These are phyloP conservation scores for Pezicula carpinea DNA, from an alignment of 2,329 filamentous ascomycete genomes.

Conservation along the genomic window DNA sequence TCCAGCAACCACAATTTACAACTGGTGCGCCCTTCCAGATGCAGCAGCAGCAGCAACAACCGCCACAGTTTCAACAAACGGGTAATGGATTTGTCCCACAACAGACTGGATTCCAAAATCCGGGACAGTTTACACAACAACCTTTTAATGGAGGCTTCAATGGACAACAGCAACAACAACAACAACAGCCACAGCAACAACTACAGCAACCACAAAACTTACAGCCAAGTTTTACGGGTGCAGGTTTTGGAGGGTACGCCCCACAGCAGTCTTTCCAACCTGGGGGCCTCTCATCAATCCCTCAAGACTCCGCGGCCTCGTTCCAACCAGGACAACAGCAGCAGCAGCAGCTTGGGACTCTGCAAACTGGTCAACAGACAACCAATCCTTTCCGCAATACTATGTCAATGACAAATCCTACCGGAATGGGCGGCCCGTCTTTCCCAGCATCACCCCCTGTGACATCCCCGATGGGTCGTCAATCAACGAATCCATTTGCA, in stretches of 20 bases:
- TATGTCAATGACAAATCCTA: conserved; percentile 61
- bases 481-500: conserved; percentile 85
- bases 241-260: conserved; percentile 80
- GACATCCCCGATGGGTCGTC: conserved; percentile 46
- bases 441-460: conserved; percentile 38
- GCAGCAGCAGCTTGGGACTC: conserved; percentile 35
- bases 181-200: conserved; percentile 28
- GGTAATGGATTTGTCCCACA: conserved; percentile 36
- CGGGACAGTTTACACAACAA: conserved; percentile 38
- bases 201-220: conserved; percentile 39
- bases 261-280: conserved; percentile 58
- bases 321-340: conserved; percentile 36
- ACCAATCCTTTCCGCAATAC: conserved; percentile 96
- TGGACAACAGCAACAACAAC: conserved; percentile 19
- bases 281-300: conserved; percentile 49
- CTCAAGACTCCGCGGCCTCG: conserved; percentile 48
- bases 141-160: conserved; percentile 26
- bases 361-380: conserved; percentile 48
- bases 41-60: conserved; percentile 35
- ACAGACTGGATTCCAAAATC: conserved; percentile 35
- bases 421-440: conserved; percentile 39
- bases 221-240: conserved; percentile 62
- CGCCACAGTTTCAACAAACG: conserved; percentile 32
- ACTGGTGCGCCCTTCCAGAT: conserved; percentile 24
- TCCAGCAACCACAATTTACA: conserved; percentile 31